Evolutionary conservation across 1,139 yeast genomes (phyloP), one percentile per base, ranked within the genome.

Genomic region (Yamadazyma taylorii): DNA sequence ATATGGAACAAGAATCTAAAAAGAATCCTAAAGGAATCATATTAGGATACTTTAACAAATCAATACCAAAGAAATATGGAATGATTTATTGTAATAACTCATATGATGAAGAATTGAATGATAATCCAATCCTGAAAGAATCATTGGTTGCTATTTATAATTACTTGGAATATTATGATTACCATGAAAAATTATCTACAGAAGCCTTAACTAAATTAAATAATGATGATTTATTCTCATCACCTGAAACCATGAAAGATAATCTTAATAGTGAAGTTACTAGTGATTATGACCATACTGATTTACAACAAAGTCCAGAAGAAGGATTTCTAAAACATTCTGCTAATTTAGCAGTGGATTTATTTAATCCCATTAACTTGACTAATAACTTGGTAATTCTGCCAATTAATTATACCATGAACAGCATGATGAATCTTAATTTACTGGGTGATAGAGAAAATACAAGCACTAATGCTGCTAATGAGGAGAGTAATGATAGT

Each of bases 391-490:
- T 68, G 35, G 68, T 69, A 7, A 60, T 68, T 10, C 66, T 56
- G 62, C 75, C 76, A 0, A 42, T 69, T 10, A 63, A 58, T 38
- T 60, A 55, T 32, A 68, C 75, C 0, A 55, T 69, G 36, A 64
- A 57, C 36, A 65, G 66, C 23, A 56, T 69, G 53, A 55, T 51
- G 42, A 58, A 49, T 17, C 32, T 57, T 12, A 34, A 31, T n/a
- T 14, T 36, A 21, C 21, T 16, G n/a, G 19, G 9, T 5, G 30
- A 13, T 5, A 6, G 15, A 13, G 42, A 36, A 13, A 27, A 28
- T 13, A 8, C 37, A 10, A 26, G 19, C 3, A 27, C 8, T 27
- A 12, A 12, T 27, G 30, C 14, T 5, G 26, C 10, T 5, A 23
- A 28, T 6, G 10, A 22, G 1, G 27, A 27, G 11, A n/a, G 39